Evolutionary conservation across 306 rosid genomes (phyloP).

Genomic region (Parietaria judaica): DNA sequence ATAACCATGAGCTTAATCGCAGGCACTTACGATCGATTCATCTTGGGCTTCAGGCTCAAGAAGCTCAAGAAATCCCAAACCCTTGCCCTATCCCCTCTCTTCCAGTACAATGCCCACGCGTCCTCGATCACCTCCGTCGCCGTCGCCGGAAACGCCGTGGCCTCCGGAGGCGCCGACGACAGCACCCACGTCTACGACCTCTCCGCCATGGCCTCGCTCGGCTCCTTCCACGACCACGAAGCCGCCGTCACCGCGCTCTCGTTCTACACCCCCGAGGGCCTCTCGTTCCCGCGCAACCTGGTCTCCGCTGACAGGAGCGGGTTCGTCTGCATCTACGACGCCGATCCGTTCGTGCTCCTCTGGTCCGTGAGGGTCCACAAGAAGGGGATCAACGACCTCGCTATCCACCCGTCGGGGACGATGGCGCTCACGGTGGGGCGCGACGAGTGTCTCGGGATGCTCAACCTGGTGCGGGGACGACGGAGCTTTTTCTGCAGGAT

Average conservation of each 20-base stretch:
- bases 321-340: constrained; percentile 54
- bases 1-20: constrained; percentile 59
- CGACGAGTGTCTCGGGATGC: constrained; percentile 69
- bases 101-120: constrained; percentile 84
- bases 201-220: constrained; percentile 58
- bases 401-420: constrained; percentile 81
- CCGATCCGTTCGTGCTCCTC: constrained; percentile 80
- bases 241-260: constrained; percentile 71
- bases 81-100: constrained; percentile 51
- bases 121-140: constrained; percentile 67
- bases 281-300: constrained; percentile 78
- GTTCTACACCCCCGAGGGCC: constrained; percentile 54
- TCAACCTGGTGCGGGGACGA: constrained; percentile 70
- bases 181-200: constrained; percentile 82
- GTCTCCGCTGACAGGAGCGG: constrained; percentile 80
- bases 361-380: constrained; percentile 49
- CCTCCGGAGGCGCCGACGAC: constrained; percentile 89
- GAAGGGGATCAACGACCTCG: constrained; percentile 58
- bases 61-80: constrained; percentile 23
- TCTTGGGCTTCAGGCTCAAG: constrained; percentile 79
- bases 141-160: constrained; percentile 56
- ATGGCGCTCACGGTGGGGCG: constrained; percentile 66
- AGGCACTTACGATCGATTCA: constrained; percentile 80
- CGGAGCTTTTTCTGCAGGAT: constrained; percentile 67
- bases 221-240: constrained; percentile 70